Percentiles rank a stretch among this genome's conserved stretches.
Evolutionary conservation across 2,329 filamentous ascomycete species (phyloP).

Genomic region (Fusarium mangiferae): DNA sequence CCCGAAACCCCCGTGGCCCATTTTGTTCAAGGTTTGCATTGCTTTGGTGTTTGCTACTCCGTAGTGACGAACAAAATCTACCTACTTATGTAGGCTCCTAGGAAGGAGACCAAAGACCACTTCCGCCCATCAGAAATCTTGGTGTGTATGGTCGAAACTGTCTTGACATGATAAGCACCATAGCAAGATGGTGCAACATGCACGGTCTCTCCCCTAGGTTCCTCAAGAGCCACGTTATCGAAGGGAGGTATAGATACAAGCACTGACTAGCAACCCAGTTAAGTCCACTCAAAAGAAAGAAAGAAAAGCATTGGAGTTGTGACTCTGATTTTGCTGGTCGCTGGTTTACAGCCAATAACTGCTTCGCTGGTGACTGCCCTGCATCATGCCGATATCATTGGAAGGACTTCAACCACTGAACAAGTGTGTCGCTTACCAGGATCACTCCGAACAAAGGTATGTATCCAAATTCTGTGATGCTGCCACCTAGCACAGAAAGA

Average conservation of each 20-base stretch:
- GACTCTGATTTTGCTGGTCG: slow-evolving; percentile 14
- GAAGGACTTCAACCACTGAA: slow-evolving; percentile 10
- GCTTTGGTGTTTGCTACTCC: neutral
- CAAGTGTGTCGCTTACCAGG: slow-evolving; percentile 10
- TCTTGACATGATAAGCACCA: slow-evolving; percentile 3
- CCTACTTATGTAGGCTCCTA: neutral
- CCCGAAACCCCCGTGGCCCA: slow-evolving; percentile 18
- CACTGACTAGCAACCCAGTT: slow-evolving; percentile 16
- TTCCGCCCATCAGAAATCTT: slow-evolving; percentile 14
- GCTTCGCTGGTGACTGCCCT: slow-evolving; percentile 1
- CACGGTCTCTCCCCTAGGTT: slow-evolving; percentile 15
- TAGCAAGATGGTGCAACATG: slow-evolving; percentile 16
- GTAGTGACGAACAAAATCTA: neutral
- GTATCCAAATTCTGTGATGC: slow-evolving; percentile 31
- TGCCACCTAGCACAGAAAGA: slow-evolving; percentile 1
- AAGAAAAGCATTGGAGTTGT: slow-evolving; percentile 20
- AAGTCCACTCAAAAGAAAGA: slow-evolving; percentile 4
- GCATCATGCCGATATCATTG: slow-evolving; percentile 25
- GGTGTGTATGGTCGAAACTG: slow-evolving; percentile 8
- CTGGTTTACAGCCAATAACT: slow-evolving; percentile 28
- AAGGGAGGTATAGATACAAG: slow-evolving; percentile 10
- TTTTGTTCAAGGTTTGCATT: slow-evolving; percentile 12
- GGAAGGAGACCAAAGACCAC: neutral
- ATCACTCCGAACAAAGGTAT: slow-evolving; percentile 12
- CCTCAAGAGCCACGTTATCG: slow-evolving; percentile 26